A percentile compares a stretch with the other conserved stretches of the same genome.
Evolutionary conservation across 1,284 basidiomycete genomes (phyloP).

Genomic region (Xerocomus subilludens): DNA sequence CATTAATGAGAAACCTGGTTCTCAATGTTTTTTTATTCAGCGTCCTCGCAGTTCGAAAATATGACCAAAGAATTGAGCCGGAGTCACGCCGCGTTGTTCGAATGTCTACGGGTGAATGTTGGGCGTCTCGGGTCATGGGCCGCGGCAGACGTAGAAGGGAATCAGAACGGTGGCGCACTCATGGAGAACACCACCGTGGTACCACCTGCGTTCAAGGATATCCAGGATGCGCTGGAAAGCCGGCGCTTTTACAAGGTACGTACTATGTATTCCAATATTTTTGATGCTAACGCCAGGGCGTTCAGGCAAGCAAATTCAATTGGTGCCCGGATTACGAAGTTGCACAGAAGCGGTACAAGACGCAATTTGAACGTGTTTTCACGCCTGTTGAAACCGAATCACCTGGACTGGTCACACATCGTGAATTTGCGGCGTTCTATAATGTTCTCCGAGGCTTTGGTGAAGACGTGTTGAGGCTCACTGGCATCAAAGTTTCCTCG

Average conservation of each 20-base stretch:
- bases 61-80: too few species aligned
- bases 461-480: neutral
- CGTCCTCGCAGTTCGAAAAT: too few species aligned
- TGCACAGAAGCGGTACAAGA: neutral
- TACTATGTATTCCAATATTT: too few species aligned
- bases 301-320: neutral
- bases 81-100: too few species aligned
- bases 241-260: neutral
- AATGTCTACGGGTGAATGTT: too few species aligned
- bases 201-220: neutral
- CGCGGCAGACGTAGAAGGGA: too few species aligned
- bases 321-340: too few species aligned
- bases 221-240: neutral
- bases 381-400: accelerated
- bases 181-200: neutral
- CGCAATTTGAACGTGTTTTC: slow-evolving; percentile 3
- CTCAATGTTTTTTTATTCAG: too few species aligned
- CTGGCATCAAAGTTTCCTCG: neutral
- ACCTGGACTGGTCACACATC: accelerated
- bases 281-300: too few species aligned
- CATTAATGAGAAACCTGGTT: too few species aligned
- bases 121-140: too few species aligned
- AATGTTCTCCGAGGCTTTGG: slow-evolving; percentile 8
- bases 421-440: slow-evolving; percentile 12
- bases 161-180: slow-evolving; percentile 6